phyloP scores from a whole-genome alignment of 345 rosid species.

The Sisymbrium irio region DNA sequence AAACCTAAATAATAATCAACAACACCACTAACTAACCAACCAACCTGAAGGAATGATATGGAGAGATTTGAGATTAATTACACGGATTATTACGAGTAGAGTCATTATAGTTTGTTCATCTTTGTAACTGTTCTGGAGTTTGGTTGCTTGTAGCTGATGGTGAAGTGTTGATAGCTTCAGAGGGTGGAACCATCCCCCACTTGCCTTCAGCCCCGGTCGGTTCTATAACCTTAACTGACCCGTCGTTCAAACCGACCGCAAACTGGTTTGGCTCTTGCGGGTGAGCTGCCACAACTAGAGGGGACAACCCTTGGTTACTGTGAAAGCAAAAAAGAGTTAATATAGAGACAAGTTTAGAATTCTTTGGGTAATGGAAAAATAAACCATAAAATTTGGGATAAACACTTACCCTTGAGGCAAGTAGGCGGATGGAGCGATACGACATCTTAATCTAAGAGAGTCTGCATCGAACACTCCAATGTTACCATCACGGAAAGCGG shows the following conservation, averaged over 20 bases:
- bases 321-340: neutral
- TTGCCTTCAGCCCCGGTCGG: conserved; percentile 64
- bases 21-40: conserved; percentile 4
- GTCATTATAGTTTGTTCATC: conserved; percentile 40
- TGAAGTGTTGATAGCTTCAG: conserved; percentile 51
- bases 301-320: conserved; percentile 64
- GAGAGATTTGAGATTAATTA: conserved; percentile 1
- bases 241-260: conserved; percentile 67
- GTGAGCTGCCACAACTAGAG: conserved; percentile 74
- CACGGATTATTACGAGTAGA: neutral
- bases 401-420: conserved; percentile 52
- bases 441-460: conserved; percentile 65
- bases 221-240: conserved; percentile 72
- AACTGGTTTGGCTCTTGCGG: conserved; percentile 74
- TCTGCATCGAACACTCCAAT: conserved; percentile 79
- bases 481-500: conserved; percentile 67
- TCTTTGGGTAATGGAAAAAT: neutral
- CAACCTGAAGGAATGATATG: neutral
- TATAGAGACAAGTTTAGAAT: neutral
- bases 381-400: neutral
- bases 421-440: conserved; percentile 64
- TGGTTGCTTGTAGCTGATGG: conserved; percentile 84
- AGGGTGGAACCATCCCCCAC: conserved; percentile 67
- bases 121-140: conserved; percentile 62
- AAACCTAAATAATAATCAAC: neutral